Evolutionary conservation across 352 stramenopile genomes (phyloP), one percentile per base, ranked within the genome.

Genomic region (Phytophthora sp.): DNA sequence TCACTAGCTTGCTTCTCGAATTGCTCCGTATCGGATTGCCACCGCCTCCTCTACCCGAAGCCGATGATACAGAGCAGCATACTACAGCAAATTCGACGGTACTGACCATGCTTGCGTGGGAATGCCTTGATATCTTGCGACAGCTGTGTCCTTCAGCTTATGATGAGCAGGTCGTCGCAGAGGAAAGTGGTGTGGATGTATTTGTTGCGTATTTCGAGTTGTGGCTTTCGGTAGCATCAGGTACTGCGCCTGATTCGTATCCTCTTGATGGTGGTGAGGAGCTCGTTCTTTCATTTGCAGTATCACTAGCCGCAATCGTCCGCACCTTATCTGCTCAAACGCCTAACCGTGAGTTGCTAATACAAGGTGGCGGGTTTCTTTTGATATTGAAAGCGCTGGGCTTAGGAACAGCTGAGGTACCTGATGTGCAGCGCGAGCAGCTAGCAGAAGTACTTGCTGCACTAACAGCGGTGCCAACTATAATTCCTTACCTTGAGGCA

Each of bases 91-190:
- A 9, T 10, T 10, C 46, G 4, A 43, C 55, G 17, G 12, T 39
- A 11, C 32, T 77, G 12, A 69, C 69, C 3, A 20, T 35, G 26
- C 30, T 77, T 5, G 17, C 44, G 5, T 74, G 51, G 37, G 79
- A 87, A 37, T 77, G 70, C 11, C 50, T 87, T n/a, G 32, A 54
- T 0, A 44, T 88, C 15, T 66, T 91, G 12, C 69, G 78, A 9
- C 69, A 62, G 13, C 39, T 91, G 20, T 77, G 65, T 42, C 17
- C 15, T 1, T 74, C 48, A 13, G 0, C 59, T 12, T 59, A 82
- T 9, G 80, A 88, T 17, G 62, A 87, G 24, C 64, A 75, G 9
- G 51, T 80, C 10, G 48, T 91, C 10, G 66, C 64, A 18, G 74
- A 84, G 37, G 72, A 78, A 46, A 46, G 39, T 15, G 80, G 76